Conservation (phyloP, 2,329 filamentous ascomycete species). For the Phyllosticta citriasiana region DNA sequence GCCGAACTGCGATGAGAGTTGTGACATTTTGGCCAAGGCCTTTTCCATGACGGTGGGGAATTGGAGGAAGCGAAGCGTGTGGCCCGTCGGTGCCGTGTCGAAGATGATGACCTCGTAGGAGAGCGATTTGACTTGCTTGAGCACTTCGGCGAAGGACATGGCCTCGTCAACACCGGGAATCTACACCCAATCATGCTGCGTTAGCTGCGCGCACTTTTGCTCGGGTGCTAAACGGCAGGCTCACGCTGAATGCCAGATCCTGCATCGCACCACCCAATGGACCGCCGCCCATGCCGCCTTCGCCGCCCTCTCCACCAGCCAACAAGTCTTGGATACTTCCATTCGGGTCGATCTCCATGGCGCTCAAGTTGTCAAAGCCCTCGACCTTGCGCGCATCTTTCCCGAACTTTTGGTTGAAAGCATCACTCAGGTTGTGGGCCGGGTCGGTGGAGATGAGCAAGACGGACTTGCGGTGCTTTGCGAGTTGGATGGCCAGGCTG, state of each 20-base stretch:
- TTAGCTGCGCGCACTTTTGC: neutral
- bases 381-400: constrained; percentile 92
- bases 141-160: constrained; percentile 98
- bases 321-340: constrained; percentile 94
- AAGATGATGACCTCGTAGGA: constrained; percentile 99
- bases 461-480: constrained; percentile 87
- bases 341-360: constrained; percentile 99
- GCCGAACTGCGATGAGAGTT: constrained; percentile 88
- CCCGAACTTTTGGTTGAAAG: constrained; percentile 97
- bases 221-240: constrained; percentile 21
- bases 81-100: constrained; percentile 94
- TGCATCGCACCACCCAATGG: constrained; percentile 92
- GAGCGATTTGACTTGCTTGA: constrained; percentile 98
- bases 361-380: constrained; percentile 86
- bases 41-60: constrained; percentile 98
- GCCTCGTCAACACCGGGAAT: constrained; percentile 98
- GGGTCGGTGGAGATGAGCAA: constrained; percentile 97
- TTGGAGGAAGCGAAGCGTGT: constrained; percentile 96
- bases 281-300: constrained; percentile 51
- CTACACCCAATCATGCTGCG: constrained; percentile 34
- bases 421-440: constrained; percentile 94
- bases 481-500: constrained; percentile 94
- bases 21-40: constrained; percentile 91
- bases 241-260: constrained; percentile 86
- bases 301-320: constrained; percentile 59